phyloP scores from a whole-genome alignment of 2,329 filamentous ascomycete genomes.

The Colletotrichum spaethianum region DNA sequence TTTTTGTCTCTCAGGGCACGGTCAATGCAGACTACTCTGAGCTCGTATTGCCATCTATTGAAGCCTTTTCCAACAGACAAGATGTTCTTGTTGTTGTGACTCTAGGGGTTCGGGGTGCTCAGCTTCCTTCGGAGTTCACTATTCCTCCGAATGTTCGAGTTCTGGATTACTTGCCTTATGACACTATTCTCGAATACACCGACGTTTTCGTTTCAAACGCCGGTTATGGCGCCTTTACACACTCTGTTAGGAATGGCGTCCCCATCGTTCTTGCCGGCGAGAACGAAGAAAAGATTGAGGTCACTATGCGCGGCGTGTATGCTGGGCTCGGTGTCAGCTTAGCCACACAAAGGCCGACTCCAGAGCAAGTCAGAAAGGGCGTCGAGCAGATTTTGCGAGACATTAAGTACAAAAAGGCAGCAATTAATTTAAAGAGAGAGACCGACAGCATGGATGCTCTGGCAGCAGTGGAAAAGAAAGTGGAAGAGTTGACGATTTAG shows the following conservation, averaged over 20 bases:
- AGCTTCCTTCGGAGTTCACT: constrained; percentile 3
- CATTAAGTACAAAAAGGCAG: constrained; percentile 30
- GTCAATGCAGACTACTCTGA: constrained; percentile 55
- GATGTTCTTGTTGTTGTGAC: constrained; percentile 55
- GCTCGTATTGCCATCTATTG: constrained; percentile 61
- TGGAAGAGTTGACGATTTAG: constrained; percentile 8
- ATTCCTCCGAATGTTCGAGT: constrained; percentile 58
- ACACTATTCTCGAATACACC: constrained; percentile 58
- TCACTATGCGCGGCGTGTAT: constrained; percentile 56
- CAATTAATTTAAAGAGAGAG: constrained; percentile 28
- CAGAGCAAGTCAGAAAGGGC: constrained; percentile 33
- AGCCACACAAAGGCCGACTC: constrained; percentile 50
- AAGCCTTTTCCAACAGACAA: constrained; percentile 55
- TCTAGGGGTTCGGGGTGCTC: constrained; percentile 47
- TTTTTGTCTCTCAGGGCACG: constrained; percentile 65
- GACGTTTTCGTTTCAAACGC: constrained; percentile 65
- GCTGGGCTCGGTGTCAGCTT: constrained; percentile 63
- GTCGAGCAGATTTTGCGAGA: constrained; percentile 21
- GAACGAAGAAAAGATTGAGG: constrained; percentile 58
- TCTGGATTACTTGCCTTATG: constrained; percentile 64
- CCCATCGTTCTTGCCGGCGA: constrained; percentile 63
- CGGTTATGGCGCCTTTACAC: constrained; percentile 63
- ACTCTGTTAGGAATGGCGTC: constrained; percentile 60
- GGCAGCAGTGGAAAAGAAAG: constrained; percentile 11
- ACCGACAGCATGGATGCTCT: constrained; percentile 19